Percentiles rank a stretch among this genome's conserved stretches.
These are phyloP conservation scores for Viola odorata DNA, from an alignment of 345 rosid species.

Conservation along the genomic window DNA sequence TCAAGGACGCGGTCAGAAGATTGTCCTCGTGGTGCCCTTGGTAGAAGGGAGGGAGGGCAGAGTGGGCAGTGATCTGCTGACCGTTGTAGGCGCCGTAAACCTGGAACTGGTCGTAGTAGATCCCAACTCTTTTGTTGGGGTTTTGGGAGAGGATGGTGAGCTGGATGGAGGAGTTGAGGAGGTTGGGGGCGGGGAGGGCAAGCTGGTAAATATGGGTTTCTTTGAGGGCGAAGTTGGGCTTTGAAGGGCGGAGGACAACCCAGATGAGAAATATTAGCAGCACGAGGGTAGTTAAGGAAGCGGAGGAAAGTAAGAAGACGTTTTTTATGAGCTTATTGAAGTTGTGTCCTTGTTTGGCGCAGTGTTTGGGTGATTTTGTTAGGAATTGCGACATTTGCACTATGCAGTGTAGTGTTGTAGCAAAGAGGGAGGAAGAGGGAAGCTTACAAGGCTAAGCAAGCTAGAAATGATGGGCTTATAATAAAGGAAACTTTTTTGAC, in stretches of 20 bases:
- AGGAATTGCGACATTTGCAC: slow-evolving; percentile 64
- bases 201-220: slow-evolving; percentile 60
- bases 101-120: slow-evolving; percentile 71
- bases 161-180: slow-evolving; percentile 77
- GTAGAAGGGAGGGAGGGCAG: slow-evolving; percentile 65
- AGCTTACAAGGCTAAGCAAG: slow-evolving; percentile 15
- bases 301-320: slow-evolving; percentile 43
- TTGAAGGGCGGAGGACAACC: slow-evolving; percentile 70
- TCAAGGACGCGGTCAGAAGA: slow-evolving; percentile 57
- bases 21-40: slow-evolving; percentile 64
- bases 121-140: slow-evolving; percentile 64
- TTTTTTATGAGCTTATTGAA: slow-evolving; percentile 47
- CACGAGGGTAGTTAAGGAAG: slow-evolving; percentile 45
- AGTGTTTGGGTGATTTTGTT: slow-evolving; percentile 67
- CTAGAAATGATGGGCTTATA: slow-evolving; percentile 1
- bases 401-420: not conserved
- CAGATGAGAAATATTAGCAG: slow-evolving; percentile 51
- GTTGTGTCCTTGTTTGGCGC: slow-evolving; percentile 45
- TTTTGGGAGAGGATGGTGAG: slow-evolving; percentile 57
- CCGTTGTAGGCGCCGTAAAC: slow-evolving; percentile 64
- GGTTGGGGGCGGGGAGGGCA: slow-evolving; percentile 54
- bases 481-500: too few species aligned
- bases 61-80: slow-evolving; percentile 62
- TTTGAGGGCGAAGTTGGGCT: slow-evolving; percentile 63
- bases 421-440: slow-evolving; percentile 9